Evolutionary conservation across 1,139 yeast genomes (phyloP), one percentile per base, ranked within the genome.

Genomic region (Suhomyces choctaworum): DNA sequence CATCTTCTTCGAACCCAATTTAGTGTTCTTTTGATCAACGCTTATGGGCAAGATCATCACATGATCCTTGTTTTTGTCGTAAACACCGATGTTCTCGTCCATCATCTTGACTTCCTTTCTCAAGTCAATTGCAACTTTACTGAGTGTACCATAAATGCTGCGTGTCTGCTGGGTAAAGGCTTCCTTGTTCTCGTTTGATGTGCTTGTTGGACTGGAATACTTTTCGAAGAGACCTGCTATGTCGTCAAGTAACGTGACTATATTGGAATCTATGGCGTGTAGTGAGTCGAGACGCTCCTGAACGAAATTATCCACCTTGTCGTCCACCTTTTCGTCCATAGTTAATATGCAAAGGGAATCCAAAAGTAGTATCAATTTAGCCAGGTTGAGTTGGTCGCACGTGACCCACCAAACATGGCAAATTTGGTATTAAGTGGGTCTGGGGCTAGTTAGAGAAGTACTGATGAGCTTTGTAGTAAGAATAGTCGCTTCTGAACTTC

Each of bases 11-110:
- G 60, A 60, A 2, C 84, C 84, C 25, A 78, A 66, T 52, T 68
- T 66, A 5, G 83, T 73, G 32, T 81, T 80, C 60, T 78, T 80
- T 48, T 78, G 82, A 42, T 78, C 80, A 14, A 80, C 78, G 27
- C 70, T 66, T 2, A 80, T 73, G 3, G 87, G 86, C 22, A 79
- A 58, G 17, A 80, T 70, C 67, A 76, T 77, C 10, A 75, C 60
- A 11, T 67, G 66, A 45, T 74, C 77, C 13, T 62, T 58, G 43
- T 71, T 70, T 39, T 60, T 61, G 37, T 64, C 65, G 40, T 62
- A 61, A 5, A 70, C 72, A 1, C 80, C 81, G 15, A 71, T 71
- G 43, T 77, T 76, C 32, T 75, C 78, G 54, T 80, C 84, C 63
- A 79, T 64, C 5, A 72, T 52, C 50, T 74, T 75, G 27, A 80